A percentile compares a stretch with the other conserved stretches of the same genome.
phyloP scores from a whole-genome alignment of 1,284 basidiomycete genomes.

The Melanopsichium pennsylvanicum region DNA sequence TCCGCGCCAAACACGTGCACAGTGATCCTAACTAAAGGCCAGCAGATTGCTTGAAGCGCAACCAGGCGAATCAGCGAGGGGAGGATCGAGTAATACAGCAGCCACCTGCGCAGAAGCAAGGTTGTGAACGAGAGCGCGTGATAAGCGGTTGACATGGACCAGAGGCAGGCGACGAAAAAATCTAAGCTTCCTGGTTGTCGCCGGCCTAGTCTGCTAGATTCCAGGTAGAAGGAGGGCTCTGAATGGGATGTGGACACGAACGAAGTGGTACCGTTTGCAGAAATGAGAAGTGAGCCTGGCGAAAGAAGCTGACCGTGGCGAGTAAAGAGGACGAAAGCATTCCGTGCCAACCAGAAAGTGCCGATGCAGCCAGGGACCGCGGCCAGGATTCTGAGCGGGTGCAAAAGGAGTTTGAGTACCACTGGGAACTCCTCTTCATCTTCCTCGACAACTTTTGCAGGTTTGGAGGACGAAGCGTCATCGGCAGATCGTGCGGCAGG shows the following conservation, averaged over 20 bases:
- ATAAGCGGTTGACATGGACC: conserved; percentile 76
- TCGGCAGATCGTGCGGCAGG: background rate
- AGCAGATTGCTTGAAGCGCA: conserved; percentile 82
- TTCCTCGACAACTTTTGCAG: background rate
- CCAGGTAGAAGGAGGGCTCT: too few species aligned
- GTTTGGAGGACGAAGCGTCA: too few species aligned
- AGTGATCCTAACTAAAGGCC: conserved; percentile 83
- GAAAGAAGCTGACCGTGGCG: conserved; percentile 37
- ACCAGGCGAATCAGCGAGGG: conserved; percentile 82
- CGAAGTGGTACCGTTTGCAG: conserved; percentile 28
- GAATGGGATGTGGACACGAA: too few species aligned
- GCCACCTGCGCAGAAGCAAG: conserved; percentile 80
- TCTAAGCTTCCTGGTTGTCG: conserved; percentile 46
- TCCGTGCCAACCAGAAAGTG: conserved; percentile 56
- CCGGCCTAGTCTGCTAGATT: conserved; percentile 22
- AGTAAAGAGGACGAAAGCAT: conserved; percentile 26
- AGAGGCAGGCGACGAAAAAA: conserved; percentile 53
- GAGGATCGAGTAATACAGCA: conserved; percentile 79
- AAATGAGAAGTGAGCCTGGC: conserved; percentile 11
- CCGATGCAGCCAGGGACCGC: conserved; percentile 61
- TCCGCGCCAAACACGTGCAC: conserved; percentile 74
- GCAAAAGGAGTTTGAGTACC: conserved; percentile 51
- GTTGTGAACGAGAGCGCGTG: conserved; percentile 82
- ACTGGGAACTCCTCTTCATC: conserved; percentile 47
- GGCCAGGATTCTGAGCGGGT: conserved; percentile 60